Percentiles rank a stretch among this genome's conserved stretches.
phyloP scores from a whole-genome alignment of 306 rosid genomes.

The Medicago ruthenica region DNA sequence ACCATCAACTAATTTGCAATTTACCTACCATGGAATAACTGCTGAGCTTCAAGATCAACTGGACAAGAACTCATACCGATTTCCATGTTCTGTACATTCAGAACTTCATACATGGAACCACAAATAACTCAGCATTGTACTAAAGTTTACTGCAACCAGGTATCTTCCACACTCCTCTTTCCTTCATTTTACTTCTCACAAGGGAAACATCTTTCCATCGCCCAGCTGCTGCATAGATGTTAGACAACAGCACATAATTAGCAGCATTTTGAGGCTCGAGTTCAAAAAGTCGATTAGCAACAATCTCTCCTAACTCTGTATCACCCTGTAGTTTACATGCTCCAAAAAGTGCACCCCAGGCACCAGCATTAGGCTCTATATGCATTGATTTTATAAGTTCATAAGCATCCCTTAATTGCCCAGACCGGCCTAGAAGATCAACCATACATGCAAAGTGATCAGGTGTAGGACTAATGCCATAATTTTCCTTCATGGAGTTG shows the following conservation, averaged over 20 bases:
- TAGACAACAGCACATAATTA: slow-evolving; percentile 70
- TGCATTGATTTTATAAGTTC: slow-evolving; percentile 68
- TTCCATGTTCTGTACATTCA: slow-evolving; percentile 36
- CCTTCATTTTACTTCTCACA: slow-evolving; percentile 70
- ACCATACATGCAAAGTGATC: slow-evolving; percentile 84
- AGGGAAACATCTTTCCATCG: slow-evolving; percentile 73
- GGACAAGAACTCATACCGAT: neutral
- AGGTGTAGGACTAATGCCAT: slow-evolving; percentile 59
- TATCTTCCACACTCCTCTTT: slow-evolving; percentile 66
- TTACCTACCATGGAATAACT: slow-evolving; percentile 24
- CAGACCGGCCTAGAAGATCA: slow-evolving; percentile 81
- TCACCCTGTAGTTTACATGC: slow-evolving; percentile 66
- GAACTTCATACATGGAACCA: slow-evolving; percentile 34
- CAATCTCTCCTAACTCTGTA: slow-evolving; percentile 65
- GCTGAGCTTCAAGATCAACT: slow-evolving; percentile 27
- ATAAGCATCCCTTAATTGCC: slow-evolving; percentile 59
- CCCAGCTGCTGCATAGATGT: slow-evolving; percentile 71
- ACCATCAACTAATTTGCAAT: slow-evolving; percentile 18
- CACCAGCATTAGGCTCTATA: slow-evolving; percentile 65
- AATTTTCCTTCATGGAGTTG: slow-evolving; percentile 53
- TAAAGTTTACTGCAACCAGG: slow-evolving; percentile 63
- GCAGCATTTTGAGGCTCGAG: slow-evolving; percentile 70
- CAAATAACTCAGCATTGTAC: slow-evolving; percentile 28
- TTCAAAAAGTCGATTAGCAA: slow-evolving; percentile 64
- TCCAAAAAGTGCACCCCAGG: slow-evolving; percentile 85